Evolutionary conservation across 371 early-diverging fungal species (phyloP).

Genomic region (Polyrhizophydium stewartii): DNA sequence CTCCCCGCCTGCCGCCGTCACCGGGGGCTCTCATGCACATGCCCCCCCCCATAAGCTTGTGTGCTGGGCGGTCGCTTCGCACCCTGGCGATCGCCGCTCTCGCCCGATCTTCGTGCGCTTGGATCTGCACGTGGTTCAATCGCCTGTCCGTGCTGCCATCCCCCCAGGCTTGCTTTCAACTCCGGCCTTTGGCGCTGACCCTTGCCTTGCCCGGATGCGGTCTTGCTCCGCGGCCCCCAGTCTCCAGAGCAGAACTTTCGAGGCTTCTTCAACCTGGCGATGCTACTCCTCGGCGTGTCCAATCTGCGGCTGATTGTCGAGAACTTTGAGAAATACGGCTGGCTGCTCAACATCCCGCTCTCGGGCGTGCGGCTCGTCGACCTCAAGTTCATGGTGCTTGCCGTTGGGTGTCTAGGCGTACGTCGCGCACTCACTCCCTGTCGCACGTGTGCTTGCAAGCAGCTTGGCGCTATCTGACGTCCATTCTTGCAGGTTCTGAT

Average conservation of each 20-base stretch:
- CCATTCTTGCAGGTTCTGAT: too few species aligned
- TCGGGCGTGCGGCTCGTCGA: neutral
- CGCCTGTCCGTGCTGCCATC: neutral
- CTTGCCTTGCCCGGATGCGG: neutral
- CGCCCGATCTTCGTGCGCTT: too few species aligned
- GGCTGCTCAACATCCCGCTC: conserved; percentile 50
- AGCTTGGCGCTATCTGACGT: too few species aligned
- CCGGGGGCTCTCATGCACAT: too few species aligned
- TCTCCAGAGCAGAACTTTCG: conserved; percentile 71
- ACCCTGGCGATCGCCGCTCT: too few species aligned
- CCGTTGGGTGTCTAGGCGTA: conserved; percentile 16
- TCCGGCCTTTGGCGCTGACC: neutral
- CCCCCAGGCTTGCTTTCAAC: neutral
- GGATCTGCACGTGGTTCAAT: neutral
- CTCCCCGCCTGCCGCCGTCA: neutral
- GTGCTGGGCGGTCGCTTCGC: too few species aligned
- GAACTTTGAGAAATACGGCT: conserved; percentile 84
- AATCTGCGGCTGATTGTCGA: conserved; percentile 81
- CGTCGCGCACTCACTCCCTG: neutral
- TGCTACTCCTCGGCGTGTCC: conserved; percentile 78
- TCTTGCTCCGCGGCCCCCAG: neutral
- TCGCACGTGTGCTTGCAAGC: neutral
- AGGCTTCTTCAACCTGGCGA: conserved; percentile 35
- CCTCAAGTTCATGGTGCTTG: conserved; percentile 11
- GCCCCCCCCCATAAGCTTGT: too few species aligned